Evolutionary conservation across 768 basidiomycete species (phyloP), one percentile per base, ranked within the genome.

Genomic region (Kwoniella heveanensis): DNA sequence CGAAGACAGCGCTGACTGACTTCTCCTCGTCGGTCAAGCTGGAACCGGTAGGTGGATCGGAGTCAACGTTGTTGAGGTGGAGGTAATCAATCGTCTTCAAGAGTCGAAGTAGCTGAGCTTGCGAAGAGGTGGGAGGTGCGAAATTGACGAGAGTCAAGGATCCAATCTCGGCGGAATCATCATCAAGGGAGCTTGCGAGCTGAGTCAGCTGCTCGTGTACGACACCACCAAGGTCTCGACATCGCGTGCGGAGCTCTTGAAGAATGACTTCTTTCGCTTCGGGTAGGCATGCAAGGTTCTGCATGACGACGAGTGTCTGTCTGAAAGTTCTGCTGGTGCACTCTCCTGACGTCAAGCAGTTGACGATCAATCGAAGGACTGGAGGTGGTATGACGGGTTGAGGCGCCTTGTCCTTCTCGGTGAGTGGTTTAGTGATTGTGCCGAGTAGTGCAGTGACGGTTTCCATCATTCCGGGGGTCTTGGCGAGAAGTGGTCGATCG

Each of bases 41-140:
- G 6, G 67, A 62, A 44, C 39, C 39, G 2, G 57, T 49, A 3
- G 65, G 57, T 15, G 68, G 57, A 47, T 76, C 74, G 30, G 64
- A 65, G 29, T 73, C 70, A 39, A 62, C 64, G 32, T 67, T 71
- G 30, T 69, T 64, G 8, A 76, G 65, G 60, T 76, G 92, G 87
- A 96, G 94, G 79, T 94, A 95, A 77, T 98, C 96, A 74, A 99
- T 90, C 10, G 95, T 96, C 82, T 98, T 99, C 68, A 99, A 83
- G 15, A 99, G 89, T 13, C 96, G 85, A 7, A 99, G 84, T 4
- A 99, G 85, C 80, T 96, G 96, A n/a, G 96, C 93, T 82, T 99
- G 96, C 47, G 88, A 86, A 0, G 94, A 94, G 0, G 94, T 94
- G 1, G 94, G 88, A 0, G 92, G 87, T 0, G 95, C 95, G 82